Percentiles rank a stretch among this genome's conserved stretches.
Conservation (phyloP, 805 yeast species). For the Candida golubevii region DNA sequence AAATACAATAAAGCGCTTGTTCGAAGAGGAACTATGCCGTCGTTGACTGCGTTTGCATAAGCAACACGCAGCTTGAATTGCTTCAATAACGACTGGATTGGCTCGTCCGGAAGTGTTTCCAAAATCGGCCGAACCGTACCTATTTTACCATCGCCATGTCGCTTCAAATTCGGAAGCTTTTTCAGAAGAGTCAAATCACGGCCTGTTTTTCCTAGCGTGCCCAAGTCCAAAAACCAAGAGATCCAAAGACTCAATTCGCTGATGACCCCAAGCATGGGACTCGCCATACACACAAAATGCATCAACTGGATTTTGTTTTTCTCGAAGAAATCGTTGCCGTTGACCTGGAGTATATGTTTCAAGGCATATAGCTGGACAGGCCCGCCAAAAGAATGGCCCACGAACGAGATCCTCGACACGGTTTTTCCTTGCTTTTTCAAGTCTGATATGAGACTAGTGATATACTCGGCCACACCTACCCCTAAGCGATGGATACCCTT, state of each 20-base stretch:
- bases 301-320: slow-evolving; percentile 24
- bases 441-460: slow-evolving; percentile 25
- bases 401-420: slow-evolving; percentile 33
- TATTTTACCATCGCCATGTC: slow-evolving; percentile 5
- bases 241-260: slow-evolving; percentile 38
- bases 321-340: slow-evolving; percentile 30
- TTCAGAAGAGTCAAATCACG: slow-evolving; percentile 40
- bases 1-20: slow-evolving; percentile 40
- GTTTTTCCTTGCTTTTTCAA: slow-evolving; percentile 11
- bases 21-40: slow-evolving; percentile 43
- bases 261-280: slow-evolving; percentile 40
- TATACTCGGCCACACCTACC: slow-evolving; percentile 25
- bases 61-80: slow-evolving; percentile 32
- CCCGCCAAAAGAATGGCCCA: slow-evolving; percentile 45
- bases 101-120: slow-evolving; percentile 39
- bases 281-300: slow-evolving; percentile 38
- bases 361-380: slow-evolving; percentile 39
- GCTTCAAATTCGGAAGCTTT: slow-evolving; percentile 21
- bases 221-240: slow-evolving; percentile 40
- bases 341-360: slow-evolving; percentile 28
- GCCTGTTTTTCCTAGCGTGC: slow-evolving; percentile 44
- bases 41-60: slow-evolving; percentile 43
- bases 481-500: slow-evolving; percentile 38
- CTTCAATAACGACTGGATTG: slow-evolving; percentile 28
- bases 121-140: slow-evolving; percentile 25